These are phyloP conservation scores for Penicillium sp. DNA, from an alignment of 2,329 filamentous ascomycete genomes.

Conservation along the genomic window DNA sequence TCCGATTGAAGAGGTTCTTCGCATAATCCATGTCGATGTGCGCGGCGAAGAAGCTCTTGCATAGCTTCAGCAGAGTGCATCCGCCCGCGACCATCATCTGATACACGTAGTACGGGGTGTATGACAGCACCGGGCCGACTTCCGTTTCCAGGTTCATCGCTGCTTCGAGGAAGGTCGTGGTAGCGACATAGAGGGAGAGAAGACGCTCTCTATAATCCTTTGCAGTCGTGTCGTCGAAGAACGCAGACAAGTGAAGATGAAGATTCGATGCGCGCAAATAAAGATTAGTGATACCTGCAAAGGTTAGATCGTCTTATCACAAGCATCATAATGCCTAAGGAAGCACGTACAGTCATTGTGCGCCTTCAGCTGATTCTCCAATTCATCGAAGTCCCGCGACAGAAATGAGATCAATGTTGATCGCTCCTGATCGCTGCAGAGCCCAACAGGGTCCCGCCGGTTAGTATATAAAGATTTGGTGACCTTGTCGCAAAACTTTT, in stretches of 20 bases:
- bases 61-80: conserved; percentile 56
- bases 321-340: background rate
- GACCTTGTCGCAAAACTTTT: conserved; percentile 52
- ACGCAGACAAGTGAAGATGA: conserved; percentile 43
- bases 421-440: conserved; percentile 40
- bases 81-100: conserved; percentile 59
- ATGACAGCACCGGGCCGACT: conserved; percentile 43
- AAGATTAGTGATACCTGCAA: conserved; percentile 37
- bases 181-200: conserved; percentile 39
- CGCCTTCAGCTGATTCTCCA: conserved; percentile 44
- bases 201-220: conserved; percentile 42
- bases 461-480: conserved; percentile 51
- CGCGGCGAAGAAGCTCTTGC: conserved; percentile 56
- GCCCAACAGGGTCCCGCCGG: conserved; percentile 46
- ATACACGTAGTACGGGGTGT: conserved; percentile 55
- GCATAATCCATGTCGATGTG: conserved; percentile 50
- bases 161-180: conserved; percentile 40
- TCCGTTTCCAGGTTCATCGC: conserved; percentile 39
- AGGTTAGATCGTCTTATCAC: too few species aligned
- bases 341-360: conserved; percentile 36
- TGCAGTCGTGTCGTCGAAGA: conserved; percentile 42
- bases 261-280: conserved; percentile 42
- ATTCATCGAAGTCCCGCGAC: conserved; percentile 41
- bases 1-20: conserved; percentile 50
- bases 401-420: conserved; percentile 40